phyloP scores from a whole-genome alignment of 2,329 filamentous ascomycete species.

The Cladorrhinum sp. region DNA sequence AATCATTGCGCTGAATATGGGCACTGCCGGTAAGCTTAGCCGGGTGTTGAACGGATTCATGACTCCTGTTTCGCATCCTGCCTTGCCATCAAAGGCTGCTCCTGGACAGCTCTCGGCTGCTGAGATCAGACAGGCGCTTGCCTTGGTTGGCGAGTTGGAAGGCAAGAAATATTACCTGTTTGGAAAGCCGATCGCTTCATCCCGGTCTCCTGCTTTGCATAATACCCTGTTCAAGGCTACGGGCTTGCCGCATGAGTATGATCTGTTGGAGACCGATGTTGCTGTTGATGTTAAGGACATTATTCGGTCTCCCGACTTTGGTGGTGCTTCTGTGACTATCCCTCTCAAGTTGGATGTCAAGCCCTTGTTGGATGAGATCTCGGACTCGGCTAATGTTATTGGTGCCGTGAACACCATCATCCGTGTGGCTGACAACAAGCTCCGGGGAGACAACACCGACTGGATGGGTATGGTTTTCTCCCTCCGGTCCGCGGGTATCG shows the following conservation, averaged over 20 bases:
- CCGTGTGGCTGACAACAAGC: slow-evolving; percentile 50
- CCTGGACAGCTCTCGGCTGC: slow-evolving; percentile 88
- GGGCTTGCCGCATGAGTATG: slow-evolving; percentile 84
- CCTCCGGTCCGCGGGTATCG: slow-evolving; percentile 66
- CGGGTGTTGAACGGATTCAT: slow-evolving; percentile 89
- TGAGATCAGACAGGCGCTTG: slow-evolving; percentile 78
- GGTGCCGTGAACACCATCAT: slow-evolving; percentile 95
- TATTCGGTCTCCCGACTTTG: slow-evolving; percentile 72
- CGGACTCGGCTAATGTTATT: slow-evolving; percentile 74
- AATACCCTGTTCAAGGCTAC: slow-evolving; percentile 74
- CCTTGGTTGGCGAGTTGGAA: slow-evolving; percentile 75
- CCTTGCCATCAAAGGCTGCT: slow-evolving; percentile 87
- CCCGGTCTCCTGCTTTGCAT: slow-evolving; percentile 84
- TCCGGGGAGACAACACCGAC: slow-evolving; percentile 91
- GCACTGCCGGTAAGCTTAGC: slow-evolving; percentile 78
- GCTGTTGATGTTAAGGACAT: slow-evolving; percentile 59
- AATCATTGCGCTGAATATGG: slow-evolving; percentile 96
- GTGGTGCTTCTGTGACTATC: slow-evolving; percentile 93
- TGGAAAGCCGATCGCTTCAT: slow-evolving; percentile 77
- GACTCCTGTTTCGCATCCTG: slow-evolving; percentile 88
- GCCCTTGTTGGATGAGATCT: slow-evolving; percentile 73
- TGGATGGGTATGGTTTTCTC: slow-evolving; percentile 88
- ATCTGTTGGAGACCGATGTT: slow-evolving; percentile 68
- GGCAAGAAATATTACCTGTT: slow-evolving; percentile 81
- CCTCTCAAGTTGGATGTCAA: slow-evolving; percentile 90